These are phyloP conservation scores for Agaricales sp. DNA, from an alignment of 1,284 basidiomycete species.

Conservation along the genomic window DNA sequence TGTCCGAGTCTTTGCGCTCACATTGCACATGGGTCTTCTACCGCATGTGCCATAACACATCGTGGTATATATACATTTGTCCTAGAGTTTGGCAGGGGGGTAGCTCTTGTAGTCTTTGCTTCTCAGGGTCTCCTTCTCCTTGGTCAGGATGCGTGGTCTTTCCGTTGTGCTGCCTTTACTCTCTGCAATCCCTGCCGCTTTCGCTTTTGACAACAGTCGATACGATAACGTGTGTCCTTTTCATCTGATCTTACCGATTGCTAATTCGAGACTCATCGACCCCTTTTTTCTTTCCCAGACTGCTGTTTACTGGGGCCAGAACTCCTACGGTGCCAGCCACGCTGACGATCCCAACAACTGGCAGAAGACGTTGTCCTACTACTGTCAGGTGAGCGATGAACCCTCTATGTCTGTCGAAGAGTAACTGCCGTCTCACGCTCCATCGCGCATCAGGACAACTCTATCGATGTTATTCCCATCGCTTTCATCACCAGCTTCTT, in stretches of 20 bases:
- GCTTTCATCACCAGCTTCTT: constrained; percentile 53
- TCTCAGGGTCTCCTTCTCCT: neutral
- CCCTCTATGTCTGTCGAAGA: constrained; percentile 3
- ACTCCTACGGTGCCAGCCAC: constrained; percentile 47
- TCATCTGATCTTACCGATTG: neutral
- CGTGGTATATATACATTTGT: neutral
- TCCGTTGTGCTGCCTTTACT: neutral
- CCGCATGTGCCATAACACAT: neutral
- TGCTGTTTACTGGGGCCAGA: constrained; percentile 34
- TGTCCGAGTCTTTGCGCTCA: neutral
- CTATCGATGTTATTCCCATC: constrained; percentile 43
- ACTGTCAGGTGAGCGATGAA: constrained; percentile 30
- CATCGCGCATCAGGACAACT: constrained; percentile 26
- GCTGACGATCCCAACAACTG: constrained; percentile 29
- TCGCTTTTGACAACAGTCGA: constrained; percentile 12
- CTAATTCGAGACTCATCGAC: constrained; percentile 12
- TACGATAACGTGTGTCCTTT: constrained; percentile 13
- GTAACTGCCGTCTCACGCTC: neutral
- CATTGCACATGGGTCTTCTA: neutral
- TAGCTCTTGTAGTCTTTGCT: neutral
- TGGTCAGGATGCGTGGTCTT: neutral
- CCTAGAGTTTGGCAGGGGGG: too few species aligned
- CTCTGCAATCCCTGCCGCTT: neutral
- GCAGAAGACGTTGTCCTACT: constrained; percentile 38
- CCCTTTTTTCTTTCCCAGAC: constrained; percentile 2